Evolutionary conservation across 2,329 filamentous ascomycete species (phyloP), one percentile per base, ranked within the genome.

Genomic region (Teratosphaeria epicoccoides): DNA sequence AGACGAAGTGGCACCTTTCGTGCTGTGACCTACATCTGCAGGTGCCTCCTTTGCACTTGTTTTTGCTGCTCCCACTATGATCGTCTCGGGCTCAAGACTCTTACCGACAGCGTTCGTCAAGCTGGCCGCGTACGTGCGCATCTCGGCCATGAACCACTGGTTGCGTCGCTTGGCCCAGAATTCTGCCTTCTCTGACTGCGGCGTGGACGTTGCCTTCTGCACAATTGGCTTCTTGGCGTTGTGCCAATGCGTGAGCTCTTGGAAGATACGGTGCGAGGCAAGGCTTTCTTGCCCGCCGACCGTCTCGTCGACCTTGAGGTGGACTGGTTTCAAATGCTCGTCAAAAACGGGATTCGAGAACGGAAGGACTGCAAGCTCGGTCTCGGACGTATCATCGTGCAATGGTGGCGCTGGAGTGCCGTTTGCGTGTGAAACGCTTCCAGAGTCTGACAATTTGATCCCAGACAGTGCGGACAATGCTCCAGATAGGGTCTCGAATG

Each of bases 91-190:
- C 23, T 84, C 74, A 4, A 87, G 73, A 2, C 70, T 71, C 56
- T 81, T 85, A 2, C 83, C 83, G 1, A 75, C 71, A 0, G 80
- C 73, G 52, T 82, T 83, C 0, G 82, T 85, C 46, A 88, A 71
- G 65, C 83, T 87, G 11, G 81, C 82, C 1, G 85, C 82, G 63
- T 88, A 89, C 1, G 75, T 72, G 24, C 76, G 75, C 67, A 85
- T 85, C 53, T 86, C 82, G 1, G 77, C 76, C 78, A 86, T 84
- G 61, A 80, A 82, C 49, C 72, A 73, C 59, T 88, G 84, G 44
- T 84, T 81, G 49, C 70, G 70, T 55, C 70, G 75, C 49, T 65
- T 67, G 6, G 72, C 70, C 54, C 63, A 71, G 49, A 64, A 67
- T 47, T 65, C 68, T 58, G 69, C 61, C 59, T 63, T 70, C 50